Percentiles rank a stretch among this genome's conserved stretches.
phyloP scores from a whole-genome alignment of 176 grass and related monocot genomes.

The Oryza officinalis region DNA sequence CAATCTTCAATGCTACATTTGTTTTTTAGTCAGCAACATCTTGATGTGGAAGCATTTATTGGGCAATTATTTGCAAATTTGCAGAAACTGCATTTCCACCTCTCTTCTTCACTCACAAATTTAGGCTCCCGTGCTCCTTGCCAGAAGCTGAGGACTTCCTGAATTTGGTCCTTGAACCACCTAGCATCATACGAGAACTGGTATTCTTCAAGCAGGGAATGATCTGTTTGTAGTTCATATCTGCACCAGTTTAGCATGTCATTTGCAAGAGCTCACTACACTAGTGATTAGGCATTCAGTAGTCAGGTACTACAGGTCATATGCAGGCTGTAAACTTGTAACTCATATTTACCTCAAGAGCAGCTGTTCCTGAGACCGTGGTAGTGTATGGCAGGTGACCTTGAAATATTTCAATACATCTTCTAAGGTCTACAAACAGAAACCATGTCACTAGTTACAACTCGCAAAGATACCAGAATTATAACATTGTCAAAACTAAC shows the following conservation, averaged over 20 bases:
- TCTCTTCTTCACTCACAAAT: constrained; percentile 65
- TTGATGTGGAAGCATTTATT: constrained; percentile 27
- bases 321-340: constrained; percentile 12
- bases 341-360: constrained; percentile 65
- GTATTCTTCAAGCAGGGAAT: constrained; percentile 73
- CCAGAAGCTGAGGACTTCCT: constrained; percentile 62
- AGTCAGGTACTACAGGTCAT: constrained; percentile 18
- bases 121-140: constrained; percentile 49
- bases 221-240: constrained; percentile 80
- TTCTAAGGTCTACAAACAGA: constrained; percentile 65
- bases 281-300: constrained; percentile 3
- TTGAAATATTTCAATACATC: constrained; percentile 72
- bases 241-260: constrained; percentile 34
- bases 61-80: constrained; percentile 60
- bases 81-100: constrained; percentile 73
- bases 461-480: constrained; percentile 5
- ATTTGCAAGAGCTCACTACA: neutral
- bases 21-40: constrained; percentile 1
- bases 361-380: constrained; percentile 59
- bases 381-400: constrained; percentile 55
- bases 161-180: constrained; percentile 67
- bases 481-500: neutral
- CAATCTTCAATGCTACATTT: neutral
- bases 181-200: constrained; percentile 59
- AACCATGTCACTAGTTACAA: constrained; percentile 9